Evolutionary conservation across 2,329 filamentous ascomycete species (phyloP).

Genomic region (Rhynchosporium agropyri): DNA sequence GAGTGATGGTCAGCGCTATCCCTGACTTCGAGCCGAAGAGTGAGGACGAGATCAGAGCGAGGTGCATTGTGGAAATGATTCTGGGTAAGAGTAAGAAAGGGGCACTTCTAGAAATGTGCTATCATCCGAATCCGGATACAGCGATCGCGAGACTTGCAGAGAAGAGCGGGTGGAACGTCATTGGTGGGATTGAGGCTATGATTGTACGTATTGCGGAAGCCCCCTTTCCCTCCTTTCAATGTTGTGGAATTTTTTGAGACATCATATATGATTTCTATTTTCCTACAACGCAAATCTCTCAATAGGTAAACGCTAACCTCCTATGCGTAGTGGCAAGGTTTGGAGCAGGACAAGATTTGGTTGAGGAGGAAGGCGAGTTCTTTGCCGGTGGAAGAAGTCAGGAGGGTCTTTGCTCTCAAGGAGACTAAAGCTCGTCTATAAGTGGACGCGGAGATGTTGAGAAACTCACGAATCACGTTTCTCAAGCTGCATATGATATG

Average conservation of each 20-base stretch:
- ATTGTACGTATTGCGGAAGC: slow-evolving; percentile 17
- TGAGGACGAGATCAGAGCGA: slow-evolving; percentile 60
- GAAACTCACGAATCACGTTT: too few relatives aligned
- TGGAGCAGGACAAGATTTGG: slow-evolving; percentile 40
- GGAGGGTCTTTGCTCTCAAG: slow-evolving; percentile 50
- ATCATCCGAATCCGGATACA: slow-evolving; percentile 39
- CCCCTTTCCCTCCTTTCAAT: too few relatives aligned
- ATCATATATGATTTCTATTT: too few relatives aligned
- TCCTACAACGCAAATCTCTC: too few relatives aligned
- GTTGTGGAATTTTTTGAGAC: too few relatives aligned
- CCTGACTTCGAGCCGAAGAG: slow-evolving; percentile 75
- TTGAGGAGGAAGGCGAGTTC: slow-evolving; percentile 64
- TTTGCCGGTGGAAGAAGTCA: slow-evolving; percentile 62
- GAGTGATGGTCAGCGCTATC: slow-evolving; percentile 72
- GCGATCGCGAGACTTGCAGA: slow-evolving; percentile 31
- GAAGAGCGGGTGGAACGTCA: slow-evolving; percentile 34
- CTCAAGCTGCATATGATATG: too few relatives aligned
- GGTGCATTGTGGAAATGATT: slow-evolving; percentile 47
- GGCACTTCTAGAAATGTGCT: slow-evolving; percentile 41
- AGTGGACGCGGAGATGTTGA: too few relatives aligned
- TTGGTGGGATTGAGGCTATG: slow-evolving; percentile 40
- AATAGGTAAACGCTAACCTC: too few relatives aligned
- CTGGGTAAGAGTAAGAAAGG: slow-evolving; percentile 44
- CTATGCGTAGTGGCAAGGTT: slow-evolving; percentile 33
- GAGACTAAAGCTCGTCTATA: slow-evolving; percentile 20